Percentiles rank a stretch among this genome's conserved stretches.
Evolutionary conservation across 2,329 filamentous ascomycete genomes (phyloP).

Genomic region (Alternaria gansuensis): DNA sequence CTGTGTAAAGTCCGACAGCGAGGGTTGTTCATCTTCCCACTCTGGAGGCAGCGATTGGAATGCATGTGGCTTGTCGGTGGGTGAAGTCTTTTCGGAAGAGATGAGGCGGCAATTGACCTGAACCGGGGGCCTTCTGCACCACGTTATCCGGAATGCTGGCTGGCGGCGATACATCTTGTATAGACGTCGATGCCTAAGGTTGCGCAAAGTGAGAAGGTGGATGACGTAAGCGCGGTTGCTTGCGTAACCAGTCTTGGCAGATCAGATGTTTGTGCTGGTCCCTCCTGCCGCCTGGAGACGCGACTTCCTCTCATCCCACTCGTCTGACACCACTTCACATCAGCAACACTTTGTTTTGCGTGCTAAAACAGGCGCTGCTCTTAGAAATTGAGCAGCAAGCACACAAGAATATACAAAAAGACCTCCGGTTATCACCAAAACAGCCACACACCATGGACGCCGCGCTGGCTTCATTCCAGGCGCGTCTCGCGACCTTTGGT

Average conservation of each 20-base stretch:
- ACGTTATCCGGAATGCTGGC: conserved; percentile 41
- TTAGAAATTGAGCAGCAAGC: conserved; percentile 3
- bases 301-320: conserved; percentile 22
- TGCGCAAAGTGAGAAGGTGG: conserved; percentile 29
- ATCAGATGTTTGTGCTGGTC: conserved; percentile 19
- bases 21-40: conserved; percentile 79
- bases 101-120: conserved; percentile 36
- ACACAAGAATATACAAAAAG: conserved; percentile 1
- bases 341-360: conserved; percentile 12
- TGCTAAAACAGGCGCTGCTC: neutral
- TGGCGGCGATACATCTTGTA: conserved; percentile 48
- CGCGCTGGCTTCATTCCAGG: conserved; percentile 70
- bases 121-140: conserved; percentile 37
- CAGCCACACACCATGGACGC: conserved; percentile 37
- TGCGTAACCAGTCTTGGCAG: conserved; percentile 22
- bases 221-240: conserved; percentile 40
- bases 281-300: conserved; percentile 22
- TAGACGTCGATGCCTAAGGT: conserved; percentile 31
- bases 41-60: conserved; percentile 59
- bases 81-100: conserved; percentile 37
- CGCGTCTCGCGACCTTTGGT: conserved; percentile 83
- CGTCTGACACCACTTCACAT: conserved; percentile 16
- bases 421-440: neutral
- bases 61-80: conserved; percentile 29
- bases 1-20: conserved; percentile 77